Percentiles rank a stretch among this genome's conserved stretches.
These are phyloP conservation scores for Phanerodontia chrysosporium DNA, from an alignment of 768 basidiomycete species.

Conservation along the genomic window DNA sequence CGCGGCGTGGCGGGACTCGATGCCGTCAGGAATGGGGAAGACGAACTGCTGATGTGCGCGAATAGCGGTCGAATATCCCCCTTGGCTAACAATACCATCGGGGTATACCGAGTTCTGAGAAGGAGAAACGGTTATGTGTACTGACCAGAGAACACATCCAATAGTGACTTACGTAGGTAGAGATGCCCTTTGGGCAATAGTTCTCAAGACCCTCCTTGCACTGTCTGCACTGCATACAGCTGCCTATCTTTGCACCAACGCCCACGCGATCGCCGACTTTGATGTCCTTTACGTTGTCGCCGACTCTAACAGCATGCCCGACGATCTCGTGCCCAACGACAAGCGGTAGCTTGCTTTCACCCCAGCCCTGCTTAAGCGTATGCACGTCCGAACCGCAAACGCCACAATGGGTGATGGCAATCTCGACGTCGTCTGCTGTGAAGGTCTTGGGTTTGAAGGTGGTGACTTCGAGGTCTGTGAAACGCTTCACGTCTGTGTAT, in stretches of 20 bases:
- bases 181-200: constrained; percentile 43
- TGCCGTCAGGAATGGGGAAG: constrained; percentile 49
- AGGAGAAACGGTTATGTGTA: not conserved
- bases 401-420: constrained; percentile 43
- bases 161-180: constrained; percentile 32
- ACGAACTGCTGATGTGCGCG: constrained; percentile 48
- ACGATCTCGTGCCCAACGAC: constrained; percentile 48
- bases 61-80: constrained; percentile 45
- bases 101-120: constrained; percentile 32
- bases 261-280: constrained; percentile 57
- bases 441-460: constrained; percentile 49
- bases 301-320: constrained; percentile 48
- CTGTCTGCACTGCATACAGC: constrained; percentile 43
- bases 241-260: constrained; percentile 44
- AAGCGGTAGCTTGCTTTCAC: constrained; percentile 22
- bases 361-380: constrained; percentile 40
- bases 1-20: constrained; percentile 50
- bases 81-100: constrained; percentile 35
- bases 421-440: constrained; percentile 52
- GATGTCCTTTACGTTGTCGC: constrained; percentile 49
- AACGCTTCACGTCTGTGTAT: constrained; percentile 14
- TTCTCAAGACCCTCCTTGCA: constrained; percentile 53
- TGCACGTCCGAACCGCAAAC: constrained; percentile 53
- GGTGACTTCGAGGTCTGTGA: constrained; percentile 39
- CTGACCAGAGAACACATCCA: not conserved